Evolutionary conservation across 1,284 basidiomycete genomes (phyloP), one percentile per base, ranked within the genome.

Genomic region (Cutaneotrichosporon mucoides): DNA sequence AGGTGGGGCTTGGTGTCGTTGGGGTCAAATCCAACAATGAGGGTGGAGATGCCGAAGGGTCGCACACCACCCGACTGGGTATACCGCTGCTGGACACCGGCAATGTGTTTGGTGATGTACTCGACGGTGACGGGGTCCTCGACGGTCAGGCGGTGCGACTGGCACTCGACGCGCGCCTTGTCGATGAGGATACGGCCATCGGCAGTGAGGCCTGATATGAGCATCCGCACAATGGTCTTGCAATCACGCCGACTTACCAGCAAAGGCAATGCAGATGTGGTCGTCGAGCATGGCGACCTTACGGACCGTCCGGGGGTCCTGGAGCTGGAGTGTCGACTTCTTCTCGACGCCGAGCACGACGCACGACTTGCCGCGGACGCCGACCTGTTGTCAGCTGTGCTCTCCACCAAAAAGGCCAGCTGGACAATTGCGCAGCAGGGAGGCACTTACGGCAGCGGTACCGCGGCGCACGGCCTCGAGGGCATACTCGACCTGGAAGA

Each of bases 211-310:
- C 95, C 94, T 97, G 67, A 12, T 36, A 12, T 41, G n/a, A 34
- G 57, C 48, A 33, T 47, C 55, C 50, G 12, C 24, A 24, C 24
- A 24, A 24, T 24, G 24, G 24, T 24, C 24, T 24, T 24, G 24
- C 24, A 24, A 24, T 24, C 24, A 24, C 24, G 24, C 24, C 24
- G 33, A 75, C 84, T 60, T 68, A 95, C 94, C 95, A 57, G 96
- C 93, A 80, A 99, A 99, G 13, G 95, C 96, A 54, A 99, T 84
- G 76, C 93, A 98, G 63, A 99, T 82, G 76, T 99, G 96, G 75
- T 99, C 95, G 73, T 99, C 96, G 46, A 99, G 82, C 92, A 98
- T 95, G 63, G 92, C 96, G 11, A 98, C 95, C 79, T 99, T 99
- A 60, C 95, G 84, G 13, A 99, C 93, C 2, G 96, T 99, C 57